Base-by-base conservation (phyloP, 768 basidiomycete genomes). In the Trametes villosa region DNA sequence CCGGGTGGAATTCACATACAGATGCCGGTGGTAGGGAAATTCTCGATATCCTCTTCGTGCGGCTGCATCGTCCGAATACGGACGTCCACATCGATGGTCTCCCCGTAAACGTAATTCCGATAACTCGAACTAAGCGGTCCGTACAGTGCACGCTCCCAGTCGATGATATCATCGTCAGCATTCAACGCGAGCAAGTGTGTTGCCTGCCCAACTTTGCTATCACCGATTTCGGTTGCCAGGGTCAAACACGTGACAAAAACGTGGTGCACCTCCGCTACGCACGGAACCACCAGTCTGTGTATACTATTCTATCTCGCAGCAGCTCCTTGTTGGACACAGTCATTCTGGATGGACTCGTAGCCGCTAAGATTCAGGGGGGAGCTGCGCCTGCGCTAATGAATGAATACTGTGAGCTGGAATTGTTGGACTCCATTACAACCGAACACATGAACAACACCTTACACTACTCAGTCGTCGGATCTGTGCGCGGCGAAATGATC, bases 151-250 rank as follows among this genome's bases (percentile, higher is more conserved):
- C 11, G 9, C 31, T 59, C 24, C 57, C 36, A 27, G 51, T 50
- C 34, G 60, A 42, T n/a, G 31, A 20, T 4, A 42, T 9, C 8
- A 9, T n/a, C 22, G 18, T 45, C 9, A 27, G 7, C 22, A 27
- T 45, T n/a, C 44, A 45, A 17, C n/a, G 44, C 7, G 20, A 22
- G 18, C 44, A 45, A 17, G 44, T 45, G 20, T 20, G 15, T 7
- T 65, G 15, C 60, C 47, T 18, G n/a, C 40, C 9, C 6, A 61
- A 68, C 44, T 64, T 65, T 46, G 41, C 62, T 8, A 55, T 65
- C 58, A 62, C 62, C 26, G 60, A 66, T 45, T 64, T 60, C 49
- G 20, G 15, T 15, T 54, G 44, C 51, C 58, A 63, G 40, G 65
- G 65, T 2, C 33, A 42, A 11, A 66, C 65, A 9, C 42, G 54